Conservation (phyloP, 2,329 filamentous ascomycete species). For the Sodiomyces alkalinus region DNA sequence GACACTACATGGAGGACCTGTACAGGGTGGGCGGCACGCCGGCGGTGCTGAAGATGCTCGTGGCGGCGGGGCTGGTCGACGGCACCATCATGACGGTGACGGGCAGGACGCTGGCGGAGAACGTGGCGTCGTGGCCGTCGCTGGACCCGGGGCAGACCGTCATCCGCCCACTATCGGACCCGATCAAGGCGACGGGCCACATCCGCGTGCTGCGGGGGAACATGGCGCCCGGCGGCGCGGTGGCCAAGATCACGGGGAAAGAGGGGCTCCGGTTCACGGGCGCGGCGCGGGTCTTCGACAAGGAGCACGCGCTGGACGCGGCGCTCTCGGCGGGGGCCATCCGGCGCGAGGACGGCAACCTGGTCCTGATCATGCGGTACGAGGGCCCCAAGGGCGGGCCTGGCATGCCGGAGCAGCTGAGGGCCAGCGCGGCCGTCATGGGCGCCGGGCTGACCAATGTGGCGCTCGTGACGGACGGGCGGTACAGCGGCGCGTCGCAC, state of each 20-base stretch:
- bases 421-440: slow-evolving; percentile 80
- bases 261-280: slow-evolving; percentile 75
- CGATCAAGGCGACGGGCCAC: slow-evolving; percentile 74
- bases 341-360: slow-evolving; percentile 45
- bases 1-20: slow-evolving; percentile 78
- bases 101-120: slow-evolving; percentile 69
- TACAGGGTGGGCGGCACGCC: slow-evolving; percentile 77
- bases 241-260: slow-evolving; percentile 94
- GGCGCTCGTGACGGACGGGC: slow-evolving; percentile 80
- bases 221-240: slow-evolving; percentile 73
- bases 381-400: slow-evolving; percentile 89
- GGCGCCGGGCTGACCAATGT: slow-evolving; percentile 78
- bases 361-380: slow-evolving; percentile 83
- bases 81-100: slow-evolving; percentile 70
- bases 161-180: slow-evolving; percentile 56
- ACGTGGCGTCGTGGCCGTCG: slow-evolving; percentile 61
- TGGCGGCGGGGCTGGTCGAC: slow-evolving; percentile 61
- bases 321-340: slow-evolving; percentile 58
- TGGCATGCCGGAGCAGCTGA: slow-evolving; percentile 91
- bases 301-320: slow-evolving; percentile 62
- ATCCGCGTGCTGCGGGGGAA: slow-evolving; percentile 81
- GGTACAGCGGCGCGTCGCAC: slow-evolving; percentile 78
- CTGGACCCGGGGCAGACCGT: slow-evolving; percentile 68
- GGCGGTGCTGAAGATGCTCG: slow-evolving; percentile 70
- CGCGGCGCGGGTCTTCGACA: slow-evolving; percentile 70